Conservation (phyloP, 2,329 filamentous ascomycete genomes). For the Cordyceps fumosorosea region DNA sequence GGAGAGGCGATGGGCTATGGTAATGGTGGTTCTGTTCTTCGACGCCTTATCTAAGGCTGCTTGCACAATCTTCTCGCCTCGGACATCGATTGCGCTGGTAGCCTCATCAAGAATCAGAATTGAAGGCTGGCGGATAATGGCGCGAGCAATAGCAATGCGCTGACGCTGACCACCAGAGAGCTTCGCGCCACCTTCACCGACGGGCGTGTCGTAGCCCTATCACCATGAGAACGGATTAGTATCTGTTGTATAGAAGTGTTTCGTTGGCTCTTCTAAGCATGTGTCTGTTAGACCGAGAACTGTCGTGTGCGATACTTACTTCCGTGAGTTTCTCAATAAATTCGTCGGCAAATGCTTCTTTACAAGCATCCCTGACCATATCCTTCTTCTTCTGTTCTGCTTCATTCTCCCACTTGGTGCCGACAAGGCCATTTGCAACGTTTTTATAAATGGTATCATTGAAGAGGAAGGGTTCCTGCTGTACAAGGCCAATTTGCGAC, state of each 20-base stretch:
- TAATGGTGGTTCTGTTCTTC: constrained; percentile 59
- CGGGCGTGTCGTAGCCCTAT: constrained; percentile 62
- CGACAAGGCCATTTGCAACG: constrained; percentile 52
- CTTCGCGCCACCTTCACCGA: constrained; percentile 72
- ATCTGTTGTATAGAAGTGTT: constrained; percentile 11
- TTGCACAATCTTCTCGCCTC: constrained; percentile 57
- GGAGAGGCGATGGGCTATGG: constrained; percentile 67
- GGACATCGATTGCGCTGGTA: constrained; percentile 58
- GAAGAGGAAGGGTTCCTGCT: constrained; percentile 63
- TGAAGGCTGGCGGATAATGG: constrained; percentile 57
- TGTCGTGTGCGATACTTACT: too few species aligned
- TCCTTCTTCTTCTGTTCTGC: constrained; percentile 48
- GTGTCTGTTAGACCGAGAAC: too few species aligned
- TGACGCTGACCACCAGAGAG: constrained; percentile 74
- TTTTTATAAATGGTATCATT: constrained; percentile 59
- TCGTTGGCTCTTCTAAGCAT: background rate
- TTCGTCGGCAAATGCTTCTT: constrained; percentile 62
- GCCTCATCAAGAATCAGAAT: constrained; percentile 74
- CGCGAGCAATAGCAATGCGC: constrained; percentile 63
- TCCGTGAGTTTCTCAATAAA: constrained; percentile 60
- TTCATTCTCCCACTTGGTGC: constrained; percentile 45
- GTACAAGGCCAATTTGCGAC: constrained; percentile 57
- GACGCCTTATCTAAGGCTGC: constrained; percentile 52
- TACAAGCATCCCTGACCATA: constrained; percentile 57
- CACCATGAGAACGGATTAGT: background rate